Evolutionary conservation across 139 green algal genomes (phyloP).

Genomic region (Chlamydomonas urium): DNA sequence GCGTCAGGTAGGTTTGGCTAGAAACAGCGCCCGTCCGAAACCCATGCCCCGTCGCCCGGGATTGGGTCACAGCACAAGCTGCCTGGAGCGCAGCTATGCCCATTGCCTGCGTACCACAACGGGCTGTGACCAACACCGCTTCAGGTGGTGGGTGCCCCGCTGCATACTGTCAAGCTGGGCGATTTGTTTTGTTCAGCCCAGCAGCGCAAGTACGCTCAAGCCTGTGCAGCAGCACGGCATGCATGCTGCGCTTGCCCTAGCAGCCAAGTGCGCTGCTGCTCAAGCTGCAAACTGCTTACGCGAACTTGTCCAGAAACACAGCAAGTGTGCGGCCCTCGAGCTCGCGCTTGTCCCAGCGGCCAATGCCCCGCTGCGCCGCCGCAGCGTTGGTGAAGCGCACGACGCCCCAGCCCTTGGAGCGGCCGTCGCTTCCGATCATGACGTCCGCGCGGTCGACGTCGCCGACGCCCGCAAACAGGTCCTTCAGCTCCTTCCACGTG

Average conservation of each 20-base stretch:
- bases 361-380: constrained; percentile 64
- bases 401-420: constrained; percentile 84
- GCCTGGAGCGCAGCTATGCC: no score
- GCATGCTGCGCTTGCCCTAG: not conserved
- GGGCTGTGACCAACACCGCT: no score
- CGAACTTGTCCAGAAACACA: constrained; percentile 81
- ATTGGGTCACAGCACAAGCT: no score
- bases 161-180: not conserved
- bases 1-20: no score
- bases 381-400: constrained; percentile 71
- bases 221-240: not conserved
- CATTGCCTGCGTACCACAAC: no score
- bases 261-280: not conserved
- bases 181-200: not conserved
- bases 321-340: constrained; percentile 75
- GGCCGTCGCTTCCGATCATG: constrained; percentile 68
- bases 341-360: constrained; percentile 68
- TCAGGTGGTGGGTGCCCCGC: no score
- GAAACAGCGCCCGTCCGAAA: no score
- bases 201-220: not conserved
- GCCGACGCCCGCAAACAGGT: constrained; percentile 65
- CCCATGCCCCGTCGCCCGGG: no score
- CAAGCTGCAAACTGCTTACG: not conserved
- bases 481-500: constrained; percentile 73
- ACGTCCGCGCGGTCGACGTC: constrained; percentile 70